A percentile compares a stretch with the other conserved stretches of the same genome.
phyloP scores from a whole-genome alignment of 257 asterid genomes.

The Cordia subcordata region DNA sequence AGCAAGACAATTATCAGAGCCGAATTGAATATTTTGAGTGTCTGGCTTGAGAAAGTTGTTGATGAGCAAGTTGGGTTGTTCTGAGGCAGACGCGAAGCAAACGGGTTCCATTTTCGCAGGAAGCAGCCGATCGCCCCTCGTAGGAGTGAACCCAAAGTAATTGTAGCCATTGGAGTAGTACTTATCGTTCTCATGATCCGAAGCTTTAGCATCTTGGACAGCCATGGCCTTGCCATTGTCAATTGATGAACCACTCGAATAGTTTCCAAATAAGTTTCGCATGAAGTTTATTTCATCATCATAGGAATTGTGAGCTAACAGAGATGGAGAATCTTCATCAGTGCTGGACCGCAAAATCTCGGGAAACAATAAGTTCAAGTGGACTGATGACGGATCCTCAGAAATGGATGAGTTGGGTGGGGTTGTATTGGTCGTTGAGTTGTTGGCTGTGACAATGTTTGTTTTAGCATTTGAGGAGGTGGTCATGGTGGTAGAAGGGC shows the following conservation, averaged over 20 bases:
- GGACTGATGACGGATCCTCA: constrained; percentile 6
- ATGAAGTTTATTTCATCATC: constrained; percentile 63
- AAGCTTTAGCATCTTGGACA: neutral
- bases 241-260: neutral
- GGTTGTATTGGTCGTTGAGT: neutral
- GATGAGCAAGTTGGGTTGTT: neutral
- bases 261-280: constrained; percentile 32
- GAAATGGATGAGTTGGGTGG: constrained; percentile 8
- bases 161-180: neutral
- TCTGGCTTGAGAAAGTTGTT: neutral
- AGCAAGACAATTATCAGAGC: constrained; percentile 22
- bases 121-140: neutral
- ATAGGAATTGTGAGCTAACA: constrained; percentile 24
- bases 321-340: constrained; percentile 22
- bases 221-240: neutral
- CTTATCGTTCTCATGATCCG: neutral
- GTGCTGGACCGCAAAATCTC: constrained; percentile 3
- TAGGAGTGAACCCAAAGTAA: neutral
- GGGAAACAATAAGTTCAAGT: constrained; percentile 1
- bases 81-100: neutral
- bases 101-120: neutral
- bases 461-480: neutral
- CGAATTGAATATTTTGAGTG: neutral
- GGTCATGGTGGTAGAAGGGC: neutral
- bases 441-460: neutral